Evolutionary conservation across 805 yeast genomes (phyloP).

Genomic region (Pichia kluyveri): DNA sequence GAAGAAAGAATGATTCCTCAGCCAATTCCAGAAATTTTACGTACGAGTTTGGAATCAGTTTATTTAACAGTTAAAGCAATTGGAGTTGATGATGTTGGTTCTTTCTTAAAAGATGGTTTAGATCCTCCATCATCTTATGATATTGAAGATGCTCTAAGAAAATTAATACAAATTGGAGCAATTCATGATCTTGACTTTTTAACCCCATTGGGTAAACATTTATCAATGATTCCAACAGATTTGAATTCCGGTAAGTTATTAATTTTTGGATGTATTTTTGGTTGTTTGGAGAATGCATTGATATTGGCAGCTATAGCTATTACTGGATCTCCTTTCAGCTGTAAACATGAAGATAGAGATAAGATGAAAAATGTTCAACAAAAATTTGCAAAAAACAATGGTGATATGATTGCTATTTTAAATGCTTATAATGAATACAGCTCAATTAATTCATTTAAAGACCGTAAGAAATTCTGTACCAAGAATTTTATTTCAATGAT

Average conservation of each 20-base stretch:
- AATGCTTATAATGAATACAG: constrained; percentile 51
- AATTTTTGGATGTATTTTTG: constrained; percentile 73
- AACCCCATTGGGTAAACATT: constrained; percentile 71
- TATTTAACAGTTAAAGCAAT: constrained; percentile 80
- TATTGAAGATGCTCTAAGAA: constrained; percentile 40
- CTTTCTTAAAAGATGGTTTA: constrained; percentile 63
- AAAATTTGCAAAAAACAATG: constrained; percentile 41
- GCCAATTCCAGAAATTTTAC: constrained; percentile 82
- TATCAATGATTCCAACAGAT: constrained; percentile 81
- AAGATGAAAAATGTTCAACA: constrained; percentile 40
- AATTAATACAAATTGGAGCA: constrained; percentile 67
- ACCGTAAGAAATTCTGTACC: constrained; percentile 37
- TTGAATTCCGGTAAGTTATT: constrained; percentile 76
- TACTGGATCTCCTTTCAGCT: constrained; percentile 65
- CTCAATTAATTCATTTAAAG: constrained; percentile 17
- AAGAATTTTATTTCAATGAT: constrained; percentile 55
- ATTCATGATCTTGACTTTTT: constrained; percentile 34
- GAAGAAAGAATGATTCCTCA: constrained; percentile 52
- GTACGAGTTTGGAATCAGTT: constrained; percentile 76
- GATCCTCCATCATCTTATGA: constrained; percentile 65
- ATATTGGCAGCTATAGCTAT: constrained; percentile 73
- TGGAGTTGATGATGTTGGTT: constrained; percentile 68
- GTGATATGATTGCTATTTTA: constrained; percentile 67
- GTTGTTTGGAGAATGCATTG: constrained; percentile 69
- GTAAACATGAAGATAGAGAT: constrained; percentile 55